A percentile compares a stretch with the other conserved stretches of the same genome.
Evolutionary conservation across 768 basidiomycete genomes (phyloP).

Genomic region (Leucocoprinus leucothites): DNA sequence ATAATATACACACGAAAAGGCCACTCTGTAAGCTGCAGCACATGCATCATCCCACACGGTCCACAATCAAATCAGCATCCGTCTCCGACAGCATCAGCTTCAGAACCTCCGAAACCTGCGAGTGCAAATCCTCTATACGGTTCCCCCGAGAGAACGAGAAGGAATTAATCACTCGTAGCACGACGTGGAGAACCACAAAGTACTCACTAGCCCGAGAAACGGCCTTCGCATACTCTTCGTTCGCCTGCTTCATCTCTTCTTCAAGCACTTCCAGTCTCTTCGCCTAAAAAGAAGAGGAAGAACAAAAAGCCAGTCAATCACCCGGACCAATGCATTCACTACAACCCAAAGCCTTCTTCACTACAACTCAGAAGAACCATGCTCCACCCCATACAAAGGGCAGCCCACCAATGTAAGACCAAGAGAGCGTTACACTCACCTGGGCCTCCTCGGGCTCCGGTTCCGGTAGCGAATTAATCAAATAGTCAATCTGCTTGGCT

Average conservation of each 20-base stretch:
- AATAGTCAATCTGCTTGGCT: constrained; percentile 84
- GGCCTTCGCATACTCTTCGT: constrained; percentile 71
- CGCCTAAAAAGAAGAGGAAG: constrained; percentile 40
- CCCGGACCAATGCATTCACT: not conserved
- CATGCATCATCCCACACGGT: not conserved
- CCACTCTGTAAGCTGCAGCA: not conserved
- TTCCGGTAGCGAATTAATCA: constrained; percentile 76
- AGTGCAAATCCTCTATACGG: constrained; percentile 53
- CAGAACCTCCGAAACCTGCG: constrained; percentile 57
- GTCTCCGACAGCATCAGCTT: constrained; percentile 54
- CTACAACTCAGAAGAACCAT: not conserved
- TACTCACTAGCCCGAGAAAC: constrained; percentile 75
- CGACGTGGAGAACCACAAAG: not conserved
- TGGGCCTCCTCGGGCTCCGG: constrained; percentile 78
- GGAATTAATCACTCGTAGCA: not conserved
- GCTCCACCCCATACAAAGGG: not conserved
- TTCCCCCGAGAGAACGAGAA: not conserved
- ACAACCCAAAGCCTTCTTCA: not conserved
- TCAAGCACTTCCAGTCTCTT: constrained; percentile 65
- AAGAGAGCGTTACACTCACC: constrained; percentile 32
- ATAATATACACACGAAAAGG: not conserved
- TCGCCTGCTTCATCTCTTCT: constrained; percentile 66
- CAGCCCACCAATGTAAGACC: not conserved
- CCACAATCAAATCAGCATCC: constrained; percentile 24
- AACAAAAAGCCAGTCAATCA: not conserved